These are phyloP conservation scores for Brachypodium distachyon DNA, from an alignment of 202 grass and related monocot genomes.

Conservation along the genomic window DNA sequence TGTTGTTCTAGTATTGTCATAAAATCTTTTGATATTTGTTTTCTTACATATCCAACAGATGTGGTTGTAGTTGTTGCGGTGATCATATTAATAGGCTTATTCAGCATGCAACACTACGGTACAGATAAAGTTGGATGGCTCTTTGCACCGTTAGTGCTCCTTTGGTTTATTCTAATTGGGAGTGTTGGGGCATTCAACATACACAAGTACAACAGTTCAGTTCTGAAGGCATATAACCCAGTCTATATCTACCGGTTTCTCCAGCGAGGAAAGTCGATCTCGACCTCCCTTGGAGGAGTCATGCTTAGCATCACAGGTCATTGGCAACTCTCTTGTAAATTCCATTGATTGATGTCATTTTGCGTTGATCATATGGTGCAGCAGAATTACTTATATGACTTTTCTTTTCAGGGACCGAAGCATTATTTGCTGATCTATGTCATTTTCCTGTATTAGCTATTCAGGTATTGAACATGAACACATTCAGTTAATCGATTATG, in stretches of 20 bases:
- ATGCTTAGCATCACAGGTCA: conserved; percentile 76
- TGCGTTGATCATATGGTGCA: background rate
- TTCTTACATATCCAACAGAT: conserved; percentile 50
- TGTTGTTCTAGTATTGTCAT: conserved; percentile 1
- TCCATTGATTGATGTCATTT: conserved; percentile 1
- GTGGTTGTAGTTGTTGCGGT: conserved; percentile 76
- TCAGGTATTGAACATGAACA: conserved; percentile 40
- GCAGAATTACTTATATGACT: conserved; percentile 13
- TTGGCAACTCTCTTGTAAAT: conserved; percentile 1
- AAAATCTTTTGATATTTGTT: conserved; percentile 13
- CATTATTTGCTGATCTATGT: conserved; percentile 87
- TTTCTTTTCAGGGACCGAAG: conserved; percentile 72
- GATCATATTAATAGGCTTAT: conserved; percentile 82
- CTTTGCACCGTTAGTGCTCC: conserved; percentile 79
- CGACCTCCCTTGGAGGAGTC: conserved; percentile 76
- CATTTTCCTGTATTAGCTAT: conserved; percentile 79
- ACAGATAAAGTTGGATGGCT: conserved; percentile 98
- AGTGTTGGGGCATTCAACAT: conserved; percentile 57
- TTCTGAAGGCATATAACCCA: conserved; percentile 78
- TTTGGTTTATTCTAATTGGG: conserved; percentile 81
- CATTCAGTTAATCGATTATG: background rate
- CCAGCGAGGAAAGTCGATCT: conserved; percentile 40
- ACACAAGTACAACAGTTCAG: conserved; percentile 62
- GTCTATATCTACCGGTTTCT: conserved; percentile 55
- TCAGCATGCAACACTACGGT: conserved; percentile 95